Evolutionary conservation across 1,139 yeast genomes (phyloP), one percentile per base, ranked within the genome.

Genomic region (Sugiyamaella neomexicana): DNA sequence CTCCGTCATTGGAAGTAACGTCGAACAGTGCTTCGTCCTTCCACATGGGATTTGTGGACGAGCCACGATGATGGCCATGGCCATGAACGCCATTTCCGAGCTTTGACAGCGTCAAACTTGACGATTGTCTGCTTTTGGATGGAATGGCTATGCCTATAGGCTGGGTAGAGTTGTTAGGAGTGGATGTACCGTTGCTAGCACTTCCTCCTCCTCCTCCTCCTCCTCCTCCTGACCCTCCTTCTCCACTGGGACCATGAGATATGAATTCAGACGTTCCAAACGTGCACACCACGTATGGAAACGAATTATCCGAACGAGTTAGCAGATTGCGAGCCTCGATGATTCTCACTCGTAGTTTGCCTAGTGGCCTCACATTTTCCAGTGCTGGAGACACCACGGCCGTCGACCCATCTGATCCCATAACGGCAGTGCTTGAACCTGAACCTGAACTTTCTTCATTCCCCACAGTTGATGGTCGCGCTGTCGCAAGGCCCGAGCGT

Each of bases 231-330:
- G 27, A 16, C 13, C 66, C 63, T 55, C 59, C 23, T n/a, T 46
- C 43, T 9, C 52, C 54, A 16, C 55, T 40, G 25, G 60, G 53
- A 25, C 64, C 65, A 10, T 62, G 46, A 13, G 93, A 91, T 58
- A 91, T 90, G 62, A 85, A 88, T 72, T 91, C 98, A 1, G 96
- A 86, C 59, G 95, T 86, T 68, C 90, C 97, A 73, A 88, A 91
- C 1, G 96, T 88, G 70, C 96, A 89, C 34, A 91, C 97, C 23
- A 89, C 97, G 69, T 91, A 91, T 2, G 97, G 97, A 63, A 82
- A 85, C 7, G 89, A 79, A 60, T 70, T 70, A 10, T 79, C 74
- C 2, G 81, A 72, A 53, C 76, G 75, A 29, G 84, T 80, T 45
- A 78, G 74, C 58, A 90, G 75, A 61, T 82, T 85, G 56, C 78